Base-by-base conservation (phyloP, 352 stramenopile species). In the Phytophthora nicotianae region DNA sequence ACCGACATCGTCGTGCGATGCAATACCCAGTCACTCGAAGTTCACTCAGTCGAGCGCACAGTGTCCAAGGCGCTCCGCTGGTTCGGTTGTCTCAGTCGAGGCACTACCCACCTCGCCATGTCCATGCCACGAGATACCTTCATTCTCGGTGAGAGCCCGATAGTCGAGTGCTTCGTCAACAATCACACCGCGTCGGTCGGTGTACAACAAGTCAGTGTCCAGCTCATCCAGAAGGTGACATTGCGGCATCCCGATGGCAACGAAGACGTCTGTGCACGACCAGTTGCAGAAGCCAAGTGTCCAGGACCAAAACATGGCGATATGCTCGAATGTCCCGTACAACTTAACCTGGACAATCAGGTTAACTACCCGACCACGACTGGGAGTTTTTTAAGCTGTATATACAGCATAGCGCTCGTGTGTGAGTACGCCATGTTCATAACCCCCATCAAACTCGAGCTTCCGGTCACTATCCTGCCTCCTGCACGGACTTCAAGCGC, bases 131-230 rank as follows among this genome's bases (percentile, higher is more conserved):
- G 81, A 41, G 84, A 89, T 57, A 68, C 83, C 20, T 87, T 88
- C 33, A 71, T 51, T 2, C 65, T 88, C 1, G 76, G 75, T 16
- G 83, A 92, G 26, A 84, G 63, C 19, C 79, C 79, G 10, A 72
- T 82, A 4, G 71, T 92, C 33, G 74, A 89, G 46, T 85, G 81
- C 54, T 89, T 89, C 26, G 76, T 92, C 9, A 88, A 89, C 55
- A 92, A 90, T 62, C 77, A 90, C 59, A 90, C 83, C 9, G 77
- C 70, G 11, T 65, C 74, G 14, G 74, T 83, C 4, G 68, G 58
- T 24, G 74, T 90, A 29, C 58, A 70, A 23, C 62, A 80, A 50
- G 74, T 90, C 42, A 82, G 70, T 33, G 82, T 80, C 47, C 67
- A 78, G 3, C 38, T 90, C 17, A 82, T 86, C 42, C 81, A 90